Conservation (phyloP, 306 rosid species). For the Potentilla sterilis region DNA sequence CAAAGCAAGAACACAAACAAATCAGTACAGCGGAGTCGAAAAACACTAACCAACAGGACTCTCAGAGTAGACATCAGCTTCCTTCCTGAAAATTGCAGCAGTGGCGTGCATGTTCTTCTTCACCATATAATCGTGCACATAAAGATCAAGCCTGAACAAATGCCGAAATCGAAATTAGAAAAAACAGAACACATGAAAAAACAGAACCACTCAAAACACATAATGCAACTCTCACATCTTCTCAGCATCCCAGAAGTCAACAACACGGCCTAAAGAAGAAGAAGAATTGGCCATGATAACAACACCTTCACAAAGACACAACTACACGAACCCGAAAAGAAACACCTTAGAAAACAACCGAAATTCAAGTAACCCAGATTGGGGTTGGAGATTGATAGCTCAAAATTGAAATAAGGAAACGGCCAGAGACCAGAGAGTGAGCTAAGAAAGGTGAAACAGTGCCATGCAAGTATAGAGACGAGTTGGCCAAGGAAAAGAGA, state of each 20-base stretch:
- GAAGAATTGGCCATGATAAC: conserved; percentile 27
- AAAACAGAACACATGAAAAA: neutral
- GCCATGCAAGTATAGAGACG: conserved; percentile 47
- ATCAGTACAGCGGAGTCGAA: neutral
- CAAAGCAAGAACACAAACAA: neutral
- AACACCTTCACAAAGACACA: neutral
- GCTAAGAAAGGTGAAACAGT: conserved; percentile 43
- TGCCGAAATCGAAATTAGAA: neutral
- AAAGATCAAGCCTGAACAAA: conserved; percentile 33
- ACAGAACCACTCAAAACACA: neutral
- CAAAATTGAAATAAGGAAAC: neutral
- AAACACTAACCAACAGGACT: conserved; percentile 27
- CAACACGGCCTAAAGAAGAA: neutral
- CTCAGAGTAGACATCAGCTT: conserved; percentile 19
- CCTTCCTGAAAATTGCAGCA: conserved; percentile 45
- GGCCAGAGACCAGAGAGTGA: conserved; percentile 11
- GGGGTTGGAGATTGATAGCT: neutral
- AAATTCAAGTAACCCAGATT: neutral
- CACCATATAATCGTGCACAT: conserved; percentile 48
- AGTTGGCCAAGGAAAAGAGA: conserved; percentile 15
- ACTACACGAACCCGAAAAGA: neutral
- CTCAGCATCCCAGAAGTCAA: conserved; percentile 30
- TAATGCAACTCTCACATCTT: conserved; percentile 24
- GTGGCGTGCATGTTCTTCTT: conserved; percentile 38
- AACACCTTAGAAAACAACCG: neutral